Conservation (phyloP, 2,329 filamentous ascomycete species). For the Didymella keratinophila region DNA sequence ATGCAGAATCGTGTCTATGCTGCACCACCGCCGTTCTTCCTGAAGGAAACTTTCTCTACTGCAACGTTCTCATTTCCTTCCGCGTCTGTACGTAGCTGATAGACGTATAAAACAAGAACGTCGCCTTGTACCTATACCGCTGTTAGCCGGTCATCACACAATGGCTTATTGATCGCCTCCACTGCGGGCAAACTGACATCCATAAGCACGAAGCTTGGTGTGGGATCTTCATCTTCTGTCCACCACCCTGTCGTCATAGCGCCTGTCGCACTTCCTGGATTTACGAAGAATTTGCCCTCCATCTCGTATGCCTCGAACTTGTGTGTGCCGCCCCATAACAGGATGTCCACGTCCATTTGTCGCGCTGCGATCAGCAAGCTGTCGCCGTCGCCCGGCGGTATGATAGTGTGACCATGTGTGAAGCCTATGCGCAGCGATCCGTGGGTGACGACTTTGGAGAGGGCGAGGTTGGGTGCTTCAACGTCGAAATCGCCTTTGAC, state of each 20-base stretch:
- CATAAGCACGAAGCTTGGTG: conserved; percentile 96
- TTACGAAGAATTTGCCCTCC: conserved; percentile 76
- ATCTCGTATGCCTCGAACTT: conserved; percentile 75
- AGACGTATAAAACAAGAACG: conserved; percentile 93
- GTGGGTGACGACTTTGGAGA: conserved; percentile 75
- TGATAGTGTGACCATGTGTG: conserved; percentile 75
- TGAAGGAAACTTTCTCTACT: conserved; percentile 64
- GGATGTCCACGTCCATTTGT: conserved; percentile 75
- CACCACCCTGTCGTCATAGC: conserved; percentile 69
- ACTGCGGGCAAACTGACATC: conserved; percentile 72
- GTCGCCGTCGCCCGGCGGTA: conserved; percentile 72
- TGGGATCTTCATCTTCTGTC: conserved; percentile 69
- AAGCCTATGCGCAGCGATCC: conserved; percentile 73
- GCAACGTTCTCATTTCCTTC: conserved; percentile 62
- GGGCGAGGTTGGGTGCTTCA: conserved; percentile 69
- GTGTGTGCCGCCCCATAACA: conserved; percentile 74
- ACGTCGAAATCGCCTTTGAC: conserved; percentile 76
- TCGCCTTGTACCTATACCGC: conserved; percentile 84
- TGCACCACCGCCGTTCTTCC: conserved; percentile 57
- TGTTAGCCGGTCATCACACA: conserved; percentile 28
- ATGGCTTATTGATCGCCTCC: not conserved
- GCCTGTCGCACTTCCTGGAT: conserved; percentile 72
- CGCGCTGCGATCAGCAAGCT: conserved; percentile 71
- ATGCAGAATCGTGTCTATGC: conserved; percentile 37
- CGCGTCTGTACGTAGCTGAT: conserved; percentile 65